Percentiles rank a stretch among this genome's conserved stretches.
These are phyloP conservation scores for Coniochaeta sp. DNA, from an alignment of 2,329 filamentous ascomycete genomes.

Conservation along the genomic window DNA sequence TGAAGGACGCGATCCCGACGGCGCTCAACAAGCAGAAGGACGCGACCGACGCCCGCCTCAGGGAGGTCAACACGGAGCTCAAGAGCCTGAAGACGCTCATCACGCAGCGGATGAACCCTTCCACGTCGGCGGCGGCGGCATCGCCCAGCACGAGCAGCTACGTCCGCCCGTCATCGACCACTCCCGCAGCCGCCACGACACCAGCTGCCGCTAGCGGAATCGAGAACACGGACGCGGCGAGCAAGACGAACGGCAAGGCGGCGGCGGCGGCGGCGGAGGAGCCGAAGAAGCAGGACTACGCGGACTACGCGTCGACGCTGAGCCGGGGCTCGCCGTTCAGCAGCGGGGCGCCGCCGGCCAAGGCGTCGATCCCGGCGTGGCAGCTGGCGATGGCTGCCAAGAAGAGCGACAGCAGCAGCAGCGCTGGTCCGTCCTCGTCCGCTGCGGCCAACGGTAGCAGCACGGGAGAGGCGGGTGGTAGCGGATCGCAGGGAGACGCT, in stretches of 20 bases:
- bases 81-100: constrained; percentile 89
- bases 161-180: constrained; percentile 16
- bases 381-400: constrained; percentile 62
- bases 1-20: constrained; percentile 82
- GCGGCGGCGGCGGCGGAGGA: constrained; percentile 12
- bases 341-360: constrained; percentile 39
- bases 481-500: neutral
- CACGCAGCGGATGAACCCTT: constrained; percentile 48
- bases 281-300: constrained; percentile 22
- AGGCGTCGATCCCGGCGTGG: constrained; percentile 72
- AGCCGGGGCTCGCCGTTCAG: constrained; percentile 37
- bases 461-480: neutral
- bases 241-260: constrained; percentile 16
- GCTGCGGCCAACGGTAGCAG: constrained; percentile 2
- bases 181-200: constrained; percentile 16
- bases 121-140: constrained; percentile 12
- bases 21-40: constrained; percentile 85
- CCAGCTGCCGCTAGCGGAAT: constrained; percentile 11
- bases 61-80: constrained; percentile 80
- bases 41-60: constrained; percentile 69
- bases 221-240: constrained; percentile 21
- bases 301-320: constrained; percentile 25
- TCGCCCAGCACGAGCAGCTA: constrained; percentile 15
- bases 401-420: constrained; percentile 22
- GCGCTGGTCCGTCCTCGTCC: neutral